Base-by-base conservation (phyloP, 306 rosid genomes). In the Castanopsis chinensis region DNA sequence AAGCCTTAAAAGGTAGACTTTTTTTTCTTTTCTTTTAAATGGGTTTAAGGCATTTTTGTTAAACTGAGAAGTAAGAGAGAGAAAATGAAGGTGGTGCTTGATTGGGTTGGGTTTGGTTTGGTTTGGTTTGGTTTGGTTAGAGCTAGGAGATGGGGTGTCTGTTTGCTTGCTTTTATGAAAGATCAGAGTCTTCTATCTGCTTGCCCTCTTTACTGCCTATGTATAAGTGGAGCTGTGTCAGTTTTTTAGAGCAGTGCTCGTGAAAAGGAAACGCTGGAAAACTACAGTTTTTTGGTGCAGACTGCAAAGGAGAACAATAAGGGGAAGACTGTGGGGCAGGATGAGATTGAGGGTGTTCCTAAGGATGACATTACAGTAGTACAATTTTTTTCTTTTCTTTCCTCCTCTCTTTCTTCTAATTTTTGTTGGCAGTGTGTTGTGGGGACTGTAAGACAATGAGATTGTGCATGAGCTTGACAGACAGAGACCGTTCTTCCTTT, bases 191-290 rank as follows among this genome's bases (percentile, higher is more conserved):
- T 73, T 73, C 49, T 56, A 69, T 72, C 59, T 43, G 5, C 43
- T 68, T 65, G 14, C 51, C 5, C 37, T 28, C 54, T 52, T 76
- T 56, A n/a, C 52, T 14, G 30, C 52, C 65, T 65, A 30, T 67
- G 28, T 69, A 76, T 58, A 72, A 53, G 75, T 55, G n/a, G n/a
- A n/a, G n/a, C n/a, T n/a, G 27, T 67, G 72, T 68, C 72, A 67
- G 52, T 33, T 8, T 58, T 8, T 69, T 10, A 12, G 41, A 83
- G 61, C 69, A 54, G 67, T 71, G 75, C 35, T 68, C 49, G 51
- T 57, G 79, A 78, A 69, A 73, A 33, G 76, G 73, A 69, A 32
- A 57, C 28, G 35, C 61, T 64, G 30, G 43, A 20, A 49, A 68
- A 69, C 71, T 67, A 60, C 71, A 59, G 82, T 21, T 30, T 12